Conservation (phyloP, 371 early-diverging fungal genomes). For the Smittium mucronatum region DNA sequence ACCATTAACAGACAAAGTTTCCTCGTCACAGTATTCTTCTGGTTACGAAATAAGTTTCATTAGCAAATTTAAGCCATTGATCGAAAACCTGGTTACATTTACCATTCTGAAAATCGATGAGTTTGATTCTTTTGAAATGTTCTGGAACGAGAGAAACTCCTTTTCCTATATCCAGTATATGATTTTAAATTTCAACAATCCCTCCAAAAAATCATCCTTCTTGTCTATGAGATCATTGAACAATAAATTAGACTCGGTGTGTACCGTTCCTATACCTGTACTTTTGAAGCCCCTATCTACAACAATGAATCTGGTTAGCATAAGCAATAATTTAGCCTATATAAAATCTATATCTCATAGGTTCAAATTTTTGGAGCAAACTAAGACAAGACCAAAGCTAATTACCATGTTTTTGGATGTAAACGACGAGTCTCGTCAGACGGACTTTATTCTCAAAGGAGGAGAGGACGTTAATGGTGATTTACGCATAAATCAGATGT, state of each 20-base stretch:
- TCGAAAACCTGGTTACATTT: background rate
- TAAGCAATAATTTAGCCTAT: background rate
- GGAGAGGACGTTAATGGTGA: slow-evolving; percentile 30
- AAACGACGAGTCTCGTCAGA: background rate
- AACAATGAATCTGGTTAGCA: background rate
- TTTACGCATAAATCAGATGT: slow-evolving; percentile 27
- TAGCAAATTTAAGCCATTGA: background rate
- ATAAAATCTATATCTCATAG: background rate
- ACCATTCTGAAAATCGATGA: background rate
- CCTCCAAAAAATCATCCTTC: background rate
- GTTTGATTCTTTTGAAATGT: background rate
- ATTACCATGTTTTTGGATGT: background rate
- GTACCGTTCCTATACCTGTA: background rate
- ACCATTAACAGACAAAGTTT: background rate
- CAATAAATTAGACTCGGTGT: background rate
- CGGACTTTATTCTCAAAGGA: slow-evolving; percentile 28
- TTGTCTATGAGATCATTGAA: background rate
- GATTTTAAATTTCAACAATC: background rate
- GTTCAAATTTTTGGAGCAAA: background rate
- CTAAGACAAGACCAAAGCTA: slow-evolving; percentile 11
- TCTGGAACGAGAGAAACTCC: background rate
- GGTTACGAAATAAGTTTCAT: background rate
- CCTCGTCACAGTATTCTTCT: background rate
- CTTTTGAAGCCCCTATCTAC: background rate
- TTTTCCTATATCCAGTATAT: background rate